Conservation (phyloP, 2,329 filamentous ascomycete genomes). For the Aureobasidium pullulans region DNA sequence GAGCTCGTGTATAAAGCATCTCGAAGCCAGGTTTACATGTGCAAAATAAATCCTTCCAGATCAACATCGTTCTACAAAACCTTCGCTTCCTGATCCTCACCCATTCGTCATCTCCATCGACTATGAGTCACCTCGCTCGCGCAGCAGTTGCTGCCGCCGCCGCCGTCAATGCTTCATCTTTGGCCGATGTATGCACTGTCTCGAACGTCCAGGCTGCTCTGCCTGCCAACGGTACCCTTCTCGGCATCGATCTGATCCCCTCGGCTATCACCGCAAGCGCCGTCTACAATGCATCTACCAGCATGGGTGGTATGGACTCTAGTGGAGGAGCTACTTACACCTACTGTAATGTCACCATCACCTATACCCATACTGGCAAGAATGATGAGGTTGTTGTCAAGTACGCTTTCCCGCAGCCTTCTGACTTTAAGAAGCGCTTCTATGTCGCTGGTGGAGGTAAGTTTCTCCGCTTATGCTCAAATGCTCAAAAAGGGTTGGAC, state of each 20-base stretch:
- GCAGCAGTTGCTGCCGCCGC: not conserved
- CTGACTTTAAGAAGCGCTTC: constrained; percentile 39
- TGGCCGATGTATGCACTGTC: constrained; percentile 16
- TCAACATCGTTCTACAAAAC: not conserved
- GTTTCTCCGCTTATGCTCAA: not conserved
- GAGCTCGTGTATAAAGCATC: not conserved
- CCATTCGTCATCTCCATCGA: not conserved
- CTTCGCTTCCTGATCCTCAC: not conserved
- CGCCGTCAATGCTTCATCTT: constrained; percentile 7
- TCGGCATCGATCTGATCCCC: constrained; percentile 31
- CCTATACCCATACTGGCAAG: constrained; percentile 37
- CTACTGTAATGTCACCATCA: constrained; percentile 17
- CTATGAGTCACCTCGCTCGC: not conserved
- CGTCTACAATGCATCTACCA: constrained; percentile 24
- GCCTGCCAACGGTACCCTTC: constrained; percentile 16
- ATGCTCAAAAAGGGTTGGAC: not conserved
- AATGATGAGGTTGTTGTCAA: constrained; percentile 28
- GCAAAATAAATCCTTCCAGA: not conserved
- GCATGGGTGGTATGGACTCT: not conserved
- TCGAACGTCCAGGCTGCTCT: constrained; percentile 16
- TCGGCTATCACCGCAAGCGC: constrained; percentile 31
- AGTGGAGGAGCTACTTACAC: constrained; percentile 20
- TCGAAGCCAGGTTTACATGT: not conserved
- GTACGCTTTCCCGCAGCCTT: constrained; percentile 37
- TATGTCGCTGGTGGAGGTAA: constrained; percentile 27